Conservation (phyloP, 2,329 filamentous ascomycete genomes). For the Cercospora sojina region DNA sequence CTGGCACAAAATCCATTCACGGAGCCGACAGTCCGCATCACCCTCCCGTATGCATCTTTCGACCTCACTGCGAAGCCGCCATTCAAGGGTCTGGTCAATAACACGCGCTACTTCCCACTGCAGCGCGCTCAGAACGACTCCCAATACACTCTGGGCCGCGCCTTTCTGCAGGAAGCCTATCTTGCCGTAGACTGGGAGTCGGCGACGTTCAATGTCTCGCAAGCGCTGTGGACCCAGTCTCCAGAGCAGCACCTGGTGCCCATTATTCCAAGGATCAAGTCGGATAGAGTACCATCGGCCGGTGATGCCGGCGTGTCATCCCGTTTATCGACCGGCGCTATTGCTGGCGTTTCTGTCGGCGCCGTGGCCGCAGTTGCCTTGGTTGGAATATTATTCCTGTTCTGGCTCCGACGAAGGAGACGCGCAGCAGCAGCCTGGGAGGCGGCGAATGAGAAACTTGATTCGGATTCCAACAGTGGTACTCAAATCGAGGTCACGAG, state of each 20-base stretch:
- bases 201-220: constrained; percentile 48
- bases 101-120: constrained; percentile 66
- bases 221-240: constrained; percentile 34
- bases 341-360: constrained; percentile 48
- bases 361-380: constrained; percentile 39
- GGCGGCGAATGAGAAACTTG: constrained; percentile 18
- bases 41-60: constrained; percentile 52
- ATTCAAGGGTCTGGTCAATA: constrained; percentile 53
- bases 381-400: constrained; percentile 37
- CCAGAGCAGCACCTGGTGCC: constrained; percentile 31
- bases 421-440: constrained; percentile 3
- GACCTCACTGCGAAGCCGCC: constrained; percentile 48
- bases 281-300: background rate
- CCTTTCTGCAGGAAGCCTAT: constrained; percentile 68
- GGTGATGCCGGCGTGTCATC: constrained; percentile 9
- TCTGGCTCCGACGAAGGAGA: constrained; percentile 31
- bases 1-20: constrained; percentile 38
- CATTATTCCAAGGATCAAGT: constrained; percentile 24
- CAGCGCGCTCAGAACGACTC: constrained; percentile 54
- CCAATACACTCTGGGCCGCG: constrained; percentile 63
- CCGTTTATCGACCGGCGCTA: constrained; percentile 39
- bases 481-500: constrained; percentile 10
- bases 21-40: constrained; percentile 44
- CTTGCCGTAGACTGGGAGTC: constrained; percentile 52
- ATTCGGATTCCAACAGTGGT: background rate